Evolutionary conservation across 2,329 filamentous ascomycete species (phyloP).

Genomic region (Fusarium nodosum): DNA sequence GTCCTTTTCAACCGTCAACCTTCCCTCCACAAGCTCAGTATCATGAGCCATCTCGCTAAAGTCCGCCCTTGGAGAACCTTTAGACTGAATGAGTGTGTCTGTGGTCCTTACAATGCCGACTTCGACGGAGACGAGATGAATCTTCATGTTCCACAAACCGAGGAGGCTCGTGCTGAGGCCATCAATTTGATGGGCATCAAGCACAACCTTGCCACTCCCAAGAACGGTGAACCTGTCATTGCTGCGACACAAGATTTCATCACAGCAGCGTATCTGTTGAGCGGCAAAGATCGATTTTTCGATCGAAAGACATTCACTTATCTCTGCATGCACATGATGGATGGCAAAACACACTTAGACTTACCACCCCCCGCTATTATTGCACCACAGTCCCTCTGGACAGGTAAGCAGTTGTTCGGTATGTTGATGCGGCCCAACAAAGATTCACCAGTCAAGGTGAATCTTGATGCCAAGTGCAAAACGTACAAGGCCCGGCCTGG

Average conservation of each 20-base stretch:
- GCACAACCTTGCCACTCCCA: conserved; percentile 94
- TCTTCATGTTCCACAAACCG: conserved; percentile 95
- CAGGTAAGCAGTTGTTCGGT: conserved; percentile 96
- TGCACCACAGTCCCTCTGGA: conserved; percentile 91
- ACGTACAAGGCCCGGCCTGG: conserved; percentile 76
- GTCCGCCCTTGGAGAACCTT: conserved; percentile 96
- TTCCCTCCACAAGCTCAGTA: conserved; percentile 97
- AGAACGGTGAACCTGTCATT: conserved; percentile 98
- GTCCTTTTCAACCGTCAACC: conserved; percentile 98
- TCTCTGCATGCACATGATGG: conserved; percentile 94
- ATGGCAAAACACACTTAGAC: conserved; percentile 81
- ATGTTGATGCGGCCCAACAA: conserved; percentile 91
- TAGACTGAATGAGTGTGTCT: conserved; percentile 97
- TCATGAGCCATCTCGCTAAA: conserved; percentile 95
- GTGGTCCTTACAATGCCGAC: conserved; percentile 97
- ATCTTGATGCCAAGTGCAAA: conserved; percentile 92
- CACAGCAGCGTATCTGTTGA: conserved; percentile 91
- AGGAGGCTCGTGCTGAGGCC: conserved; percentile 94
- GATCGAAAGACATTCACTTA: conserved; percentile 90
- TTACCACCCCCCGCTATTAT: conserved; percentile 88
- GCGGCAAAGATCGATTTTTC: conserved; percentile 93
- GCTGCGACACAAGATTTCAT: conserved; percentile 99
- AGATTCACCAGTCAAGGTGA: conserved; percentile 84
- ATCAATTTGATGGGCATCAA: conserved; percentile 98
- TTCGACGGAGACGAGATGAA: conserved; percentile 99